Evolutionary conservation across 495 filamentous ascomycete species (phyloP), one percentile per base, ranked within the genome.

Genomic region (Jackrogersella multiformis): DNA sequence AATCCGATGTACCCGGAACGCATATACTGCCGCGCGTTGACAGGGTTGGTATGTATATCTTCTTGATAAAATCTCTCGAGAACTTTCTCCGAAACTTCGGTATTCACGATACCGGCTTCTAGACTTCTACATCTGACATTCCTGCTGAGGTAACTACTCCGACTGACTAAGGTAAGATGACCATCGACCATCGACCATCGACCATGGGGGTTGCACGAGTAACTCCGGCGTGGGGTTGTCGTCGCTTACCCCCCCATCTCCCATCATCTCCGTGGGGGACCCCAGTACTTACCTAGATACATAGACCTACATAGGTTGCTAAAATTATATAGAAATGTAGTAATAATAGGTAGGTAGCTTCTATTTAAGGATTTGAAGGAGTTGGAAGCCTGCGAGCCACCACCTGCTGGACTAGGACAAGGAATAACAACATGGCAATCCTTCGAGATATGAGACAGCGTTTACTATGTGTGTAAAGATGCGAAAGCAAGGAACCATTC

Each of bases 391-490:
- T 46, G 49, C 9, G 49, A 53, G 49, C 26, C 44, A 38, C 39
- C 66, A 69, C 55, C 61, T 69, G 49, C 61, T 69, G 30, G 30
- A 56, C 42, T 45, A 18, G 36, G 61, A 52, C 49, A 69, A 61
- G 55, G 54, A 36, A 24, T 55, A 36, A 12, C 16, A 18, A 56
- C 39, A 64, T 48, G 44, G 44, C 6, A 28, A 64, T 49, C 36
- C 42, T 45, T 35, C 44, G 3, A 35, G 54, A 54, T 41, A 53
- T 64, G 60, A 69, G 64, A 62, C 64, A 44, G 28, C 28, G 49
- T 35, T 57, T 62, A n/a, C n/a, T n/a, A n/a, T n/a, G n/a, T n/a
- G n/a, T n/a, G n/a, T n/a, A 21, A 46, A 52, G 64, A 61, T 66
- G 46, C 28, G 46, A 53, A 53, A 30, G 20, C 16, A 23, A 53